phyloP scores from a whole-genome alignment of 164 flowering plant species.

The Stephania yunnanensis region DNA sequence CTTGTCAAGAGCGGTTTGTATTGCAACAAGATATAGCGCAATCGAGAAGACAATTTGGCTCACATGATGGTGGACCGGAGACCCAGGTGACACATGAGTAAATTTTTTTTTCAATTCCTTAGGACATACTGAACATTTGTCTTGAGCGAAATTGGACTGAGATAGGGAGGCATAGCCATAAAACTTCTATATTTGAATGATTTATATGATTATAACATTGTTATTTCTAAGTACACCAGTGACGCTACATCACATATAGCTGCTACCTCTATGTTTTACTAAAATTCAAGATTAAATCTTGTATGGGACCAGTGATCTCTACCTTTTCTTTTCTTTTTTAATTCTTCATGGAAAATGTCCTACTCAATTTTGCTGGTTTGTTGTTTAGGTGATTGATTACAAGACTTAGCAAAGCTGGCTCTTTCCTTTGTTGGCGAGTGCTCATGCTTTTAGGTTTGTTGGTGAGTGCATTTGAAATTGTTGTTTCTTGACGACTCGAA shows the following conservation, averaged over 20 bases:
- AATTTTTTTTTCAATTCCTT: not conserved
- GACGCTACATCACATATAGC: too few relatives aligned
- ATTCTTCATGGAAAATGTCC: not conserved
- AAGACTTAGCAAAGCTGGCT: slow-evolving; percentile 97
- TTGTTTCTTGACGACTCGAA: slow-evolving; percentile 76
- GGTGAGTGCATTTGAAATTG: slow-evolving; percentile 96
- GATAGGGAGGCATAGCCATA: not conserved
- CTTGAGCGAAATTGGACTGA: not conserved
- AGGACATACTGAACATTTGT: not conserved
- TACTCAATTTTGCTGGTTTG: not conserved
- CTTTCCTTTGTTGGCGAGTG: slow-evolving; percentile 94
- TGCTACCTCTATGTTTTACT: too few relatives aligned
- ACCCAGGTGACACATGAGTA: slow-evolving; percentile 49
- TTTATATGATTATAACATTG: too few relatives aligned
- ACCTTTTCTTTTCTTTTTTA: not conserved
- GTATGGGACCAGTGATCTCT: too few relatives aligned
- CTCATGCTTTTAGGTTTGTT: slow-evolving; percentile 94
- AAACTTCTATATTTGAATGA: not conserved
- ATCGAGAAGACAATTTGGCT: slow-evolving; percentile 98
- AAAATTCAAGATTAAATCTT: too few relatives aligned
- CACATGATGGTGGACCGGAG: slow-evolving; percentile 80
- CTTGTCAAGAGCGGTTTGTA: slow-evolving; percentile 83
- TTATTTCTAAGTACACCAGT: too few relatives aligned
- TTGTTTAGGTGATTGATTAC: slow-evolving; percentile 84
- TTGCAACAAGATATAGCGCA: slow-evolving; percentile 95